A percentile compares a stretch with the other conserved stretches of the same genome.
Evolutionary conservation across 1,139 yeast genomes (phyloP).

Genomic region (Yamadazyma atlantica): DNA sequence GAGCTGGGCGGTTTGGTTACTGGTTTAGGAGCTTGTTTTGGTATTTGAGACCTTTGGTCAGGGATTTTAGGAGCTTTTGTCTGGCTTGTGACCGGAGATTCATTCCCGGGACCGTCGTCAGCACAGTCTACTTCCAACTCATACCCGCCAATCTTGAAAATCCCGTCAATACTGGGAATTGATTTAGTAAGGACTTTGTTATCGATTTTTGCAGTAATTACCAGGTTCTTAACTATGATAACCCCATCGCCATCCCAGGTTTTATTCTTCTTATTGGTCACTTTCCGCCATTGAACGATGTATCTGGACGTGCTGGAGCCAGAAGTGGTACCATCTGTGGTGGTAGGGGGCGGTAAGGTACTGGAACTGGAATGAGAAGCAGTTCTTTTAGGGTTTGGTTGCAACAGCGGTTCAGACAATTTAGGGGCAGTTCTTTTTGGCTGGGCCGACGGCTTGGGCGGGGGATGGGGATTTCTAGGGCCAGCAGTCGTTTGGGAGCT

Average conservation of each 20-base stretch:
- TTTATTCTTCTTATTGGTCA: conserved; percentile 74
- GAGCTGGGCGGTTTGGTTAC: too few relatives aligned
- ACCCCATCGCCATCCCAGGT: conserved; percentile 95
- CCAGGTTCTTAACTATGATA: conserved; percentile 22
- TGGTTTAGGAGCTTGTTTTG: too few relatives aligned
- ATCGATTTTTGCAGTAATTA: conserved; percentile 13
- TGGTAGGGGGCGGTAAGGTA: neutral
- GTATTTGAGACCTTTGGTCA: too few relatives aligned
- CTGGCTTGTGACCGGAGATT: too few relatives aligned
- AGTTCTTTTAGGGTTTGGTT: neutral
- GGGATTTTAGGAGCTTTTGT: too few relatives aligned
- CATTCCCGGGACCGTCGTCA: too few relatives aligned
- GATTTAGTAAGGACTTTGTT: conserved; percentile 14
- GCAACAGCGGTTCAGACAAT: too few relatives aligned
- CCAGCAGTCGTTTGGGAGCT: neutral
- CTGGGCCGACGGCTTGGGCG: too few relatives aligned
- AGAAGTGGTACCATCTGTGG: neutral
- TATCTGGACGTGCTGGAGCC: conserved; percentile 4
- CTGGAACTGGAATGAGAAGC: too few relatives aligned
- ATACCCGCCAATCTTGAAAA: conserved; percentile 46
- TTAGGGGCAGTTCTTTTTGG: too few relatives aligned
- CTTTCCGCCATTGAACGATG: conserved; percentile 67
- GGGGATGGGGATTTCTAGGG: neutral
- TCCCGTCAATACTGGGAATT: conserved; percentile 28
- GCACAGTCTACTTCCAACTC: conserved; percentile 56